These are phyloP conservation scores for Hibiscus syriacus DNA, from an alignment of 345 rosid species.

Conservation along the genomic window DNA sequence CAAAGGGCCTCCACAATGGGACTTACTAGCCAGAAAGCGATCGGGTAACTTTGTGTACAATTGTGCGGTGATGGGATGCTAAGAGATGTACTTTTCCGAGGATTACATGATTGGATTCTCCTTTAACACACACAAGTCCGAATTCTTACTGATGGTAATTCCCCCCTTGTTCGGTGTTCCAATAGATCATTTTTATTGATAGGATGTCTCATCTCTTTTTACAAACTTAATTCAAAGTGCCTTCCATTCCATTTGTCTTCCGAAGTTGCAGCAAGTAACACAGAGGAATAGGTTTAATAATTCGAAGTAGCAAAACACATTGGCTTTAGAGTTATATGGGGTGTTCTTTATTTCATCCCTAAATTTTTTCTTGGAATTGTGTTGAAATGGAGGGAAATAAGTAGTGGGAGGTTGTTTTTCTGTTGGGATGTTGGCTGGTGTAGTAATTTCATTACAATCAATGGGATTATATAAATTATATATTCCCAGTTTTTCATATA, in stretches of 20 bases:
- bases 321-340: conserved; percentile 31
- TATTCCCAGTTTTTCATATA: too few species aligned
- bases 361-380: too few species aligned
- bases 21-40: conserved; percentile 61
- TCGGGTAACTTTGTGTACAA: conserved; percentile 86
- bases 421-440: too few species aligned
- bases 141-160: conserved; percentile 45
- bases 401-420: not conserved
- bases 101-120: not conserved
- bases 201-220: conserved; percentile 29
- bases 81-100: conserved; percentile 16
- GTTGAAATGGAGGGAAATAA: too few species aligned
- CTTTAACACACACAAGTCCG: not conserved
- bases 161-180: conserved; percentile 28
- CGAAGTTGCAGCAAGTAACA: conserved; percentile 25
- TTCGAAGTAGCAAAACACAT: conserved; percentile 33
- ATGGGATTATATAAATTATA: too few species aligned
- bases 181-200: conserved; percentile 28
- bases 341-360: not conserved
- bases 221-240: conserved; percentile 18
- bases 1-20: conserved; percentile 71
- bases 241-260: conserved; percentile 36
- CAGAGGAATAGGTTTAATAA: conserved; percentile 50
- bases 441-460: too few species aligned
- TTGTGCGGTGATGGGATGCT: conserved; percentile 97